Percentiles rank a stretch among this genome's conserved stretches.
phyloP scores from a whole-genome alignment of 129 eudicot genomes.

The Flaveria linearis region DNA sequence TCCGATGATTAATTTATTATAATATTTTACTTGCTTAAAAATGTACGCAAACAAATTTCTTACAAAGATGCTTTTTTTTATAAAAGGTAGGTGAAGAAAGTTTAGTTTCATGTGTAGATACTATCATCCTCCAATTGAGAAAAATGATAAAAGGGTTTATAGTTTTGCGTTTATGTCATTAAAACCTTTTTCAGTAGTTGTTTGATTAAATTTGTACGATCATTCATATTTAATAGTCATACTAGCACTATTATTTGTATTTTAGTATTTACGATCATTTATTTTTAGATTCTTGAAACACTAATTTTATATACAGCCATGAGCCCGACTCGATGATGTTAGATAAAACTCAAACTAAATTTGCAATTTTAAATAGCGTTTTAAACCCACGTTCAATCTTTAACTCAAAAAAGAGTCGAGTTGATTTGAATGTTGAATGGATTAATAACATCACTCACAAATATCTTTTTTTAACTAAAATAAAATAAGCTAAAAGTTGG shows the following conservation, averaged over 20 bases:
- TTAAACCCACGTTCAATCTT: no score
- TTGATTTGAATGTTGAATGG: no score
- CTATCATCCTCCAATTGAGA: background rate
- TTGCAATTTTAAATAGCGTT: no score
- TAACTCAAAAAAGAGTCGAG: no score
- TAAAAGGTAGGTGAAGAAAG: background rate
- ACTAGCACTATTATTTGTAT: background rate
- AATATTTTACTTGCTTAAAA: background rate
- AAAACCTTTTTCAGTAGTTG: background rate
- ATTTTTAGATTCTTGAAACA: no score
- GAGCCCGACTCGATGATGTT: no score
- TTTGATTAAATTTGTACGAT: background rate
- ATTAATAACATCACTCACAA: no score
- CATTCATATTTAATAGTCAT: background rate
- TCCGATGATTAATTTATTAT: constrained; percentile 10
- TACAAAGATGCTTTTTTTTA: background rate
- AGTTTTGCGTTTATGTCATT: background rate
- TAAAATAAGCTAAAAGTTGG: no score
- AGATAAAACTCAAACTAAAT: no score
- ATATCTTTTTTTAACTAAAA: no score
- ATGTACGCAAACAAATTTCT: background rate
- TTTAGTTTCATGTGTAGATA: background rate
- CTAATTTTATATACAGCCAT: no score
- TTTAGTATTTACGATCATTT: background rate
- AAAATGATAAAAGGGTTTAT: background rate